These are phyloP conservation scores for Dictyostelium citrinum DNA, from an alignment of 78 protist species.

Conservation along the genomic window DNA sequence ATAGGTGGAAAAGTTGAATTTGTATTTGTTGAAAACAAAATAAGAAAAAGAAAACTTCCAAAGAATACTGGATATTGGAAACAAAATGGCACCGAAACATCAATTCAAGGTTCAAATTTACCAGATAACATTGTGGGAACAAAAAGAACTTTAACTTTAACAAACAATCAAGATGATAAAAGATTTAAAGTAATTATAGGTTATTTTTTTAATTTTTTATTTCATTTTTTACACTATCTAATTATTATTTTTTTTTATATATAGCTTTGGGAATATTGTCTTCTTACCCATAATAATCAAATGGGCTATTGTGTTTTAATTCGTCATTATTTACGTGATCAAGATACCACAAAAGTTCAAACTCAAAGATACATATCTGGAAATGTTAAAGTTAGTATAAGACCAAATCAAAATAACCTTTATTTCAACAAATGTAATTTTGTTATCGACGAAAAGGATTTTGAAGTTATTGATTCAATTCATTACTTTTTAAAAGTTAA, in stretches of 20 bases:
- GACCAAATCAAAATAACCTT: neutral
- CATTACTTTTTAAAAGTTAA: neutral
- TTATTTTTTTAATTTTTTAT: neutral
- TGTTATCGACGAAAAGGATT: neutral
- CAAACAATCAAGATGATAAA: conserved; percentile 7
- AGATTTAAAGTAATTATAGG: conserved; percentile 5
- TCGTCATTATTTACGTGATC: neutral
- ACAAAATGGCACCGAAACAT: neutral
- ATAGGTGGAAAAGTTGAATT: neutral
- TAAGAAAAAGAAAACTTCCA: neutral
- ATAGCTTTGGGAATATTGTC: neutral
- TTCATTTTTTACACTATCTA: neutral
- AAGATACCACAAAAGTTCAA: neutral
- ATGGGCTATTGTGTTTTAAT: neutral
- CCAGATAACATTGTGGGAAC: neutral
- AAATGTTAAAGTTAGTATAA: neutral
- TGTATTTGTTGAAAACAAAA: neutral
- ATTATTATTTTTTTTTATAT: neutral
- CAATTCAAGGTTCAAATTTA: neutral
- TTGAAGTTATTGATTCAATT: neutral
- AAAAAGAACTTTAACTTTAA: neutral
- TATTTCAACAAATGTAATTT: neutral
- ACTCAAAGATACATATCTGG: neutral
- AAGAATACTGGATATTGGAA: neutral
- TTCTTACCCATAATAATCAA: neutral